Evolutionary conservation across 768 basidiomycete species (phyloP).

Genomic region (Chlorophyllum brunneum): DNA sequence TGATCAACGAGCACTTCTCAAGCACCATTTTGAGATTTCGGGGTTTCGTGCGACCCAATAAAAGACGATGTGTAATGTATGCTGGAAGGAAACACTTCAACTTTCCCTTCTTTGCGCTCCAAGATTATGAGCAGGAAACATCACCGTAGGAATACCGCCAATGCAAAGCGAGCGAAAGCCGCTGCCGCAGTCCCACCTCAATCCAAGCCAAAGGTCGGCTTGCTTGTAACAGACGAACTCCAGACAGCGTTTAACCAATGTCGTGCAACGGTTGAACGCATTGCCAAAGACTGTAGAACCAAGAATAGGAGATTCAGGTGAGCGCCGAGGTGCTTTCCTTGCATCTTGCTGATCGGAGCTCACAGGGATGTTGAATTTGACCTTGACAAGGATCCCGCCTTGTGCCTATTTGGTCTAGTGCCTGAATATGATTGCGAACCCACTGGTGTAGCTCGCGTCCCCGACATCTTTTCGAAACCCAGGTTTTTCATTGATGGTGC

Average conservation of each 20-base stretch:
- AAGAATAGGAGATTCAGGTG: slow-evolving; percentile 50
- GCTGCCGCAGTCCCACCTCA: neutral
- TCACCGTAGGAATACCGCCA: neutral
- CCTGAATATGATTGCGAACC: slow-evolving; percentile 19
- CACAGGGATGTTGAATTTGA: slow-evolving; percentile 55
- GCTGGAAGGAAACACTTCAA: too few relatives aligned
- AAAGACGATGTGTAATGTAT: too few relatives aligned
- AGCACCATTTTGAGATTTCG: too few relatives aligned
- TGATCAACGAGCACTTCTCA: too few relatives aligned
- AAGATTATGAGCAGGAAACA: neutral
- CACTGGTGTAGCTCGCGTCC: slow-evolving; percentile 32
- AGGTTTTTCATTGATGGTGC: slow-evolving; percentile 46
- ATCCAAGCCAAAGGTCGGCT: slow-evolving; percentile 24
- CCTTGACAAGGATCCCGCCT: slow-evolving; percentile 42
- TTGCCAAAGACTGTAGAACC: slow-evolving; percentile 40
- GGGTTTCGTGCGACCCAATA: too few relatives aligned
- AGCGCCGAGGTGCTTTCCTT: slow-evolving; percentile 3
- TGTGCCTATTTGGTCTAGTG: slow-evolving; percentile 34
- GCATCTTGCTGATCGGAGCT: too few relatives aligned
- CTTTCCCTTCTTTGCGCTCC: too few relatives aligned
- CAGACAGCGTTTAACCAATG: slow-evolving; percentile 41
- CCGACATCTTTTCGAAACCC: slow-evolving; percentile 50
- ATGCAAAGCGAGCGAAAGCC: neutral
- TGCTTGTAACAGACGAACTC: slow-evolving; percentile 46
- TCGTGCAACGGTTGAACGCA: slow-evolving; percentile 35